phyloP scores from a whole-genome alignment of 2,329 filamentous ascomycete species.

The Drechslera avenae region DNA sequence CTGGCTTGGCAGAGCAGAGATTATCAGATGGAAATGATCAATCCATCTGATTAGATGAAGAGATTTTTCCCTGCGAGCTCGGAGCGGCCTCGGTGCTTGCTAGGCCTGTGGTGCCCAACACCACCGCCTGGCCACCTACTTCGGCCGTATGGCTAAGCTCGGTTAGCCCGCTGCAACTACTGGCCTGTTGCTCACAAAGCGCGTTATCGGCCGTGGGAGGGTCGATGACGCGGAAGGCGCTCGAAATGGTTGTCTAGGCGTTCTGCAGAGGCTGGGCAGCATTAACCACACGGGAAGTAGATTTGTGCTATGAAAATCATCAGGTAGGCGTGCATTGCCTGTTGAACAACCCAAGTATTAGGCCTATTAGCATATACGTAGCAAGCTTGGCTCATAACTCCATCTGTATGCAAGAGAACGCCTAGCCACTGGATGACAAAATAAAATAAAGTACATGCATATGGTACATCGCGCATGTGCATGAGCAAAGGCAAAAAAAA shows the following conservation, averaged over 20 bases:
- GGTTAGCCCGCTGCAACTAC: constrained; percentile 26
- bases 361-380: no score
- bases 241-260: constrained; percentile 2
- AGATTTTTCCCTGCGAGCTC: constrained; percentile 21
- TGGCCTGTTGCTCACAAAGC: constrained; percentile 18
- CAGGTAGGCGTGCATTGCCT: no score
- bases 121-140: constrained; percentile 17
- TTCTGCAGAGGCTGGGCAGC: not conserved
- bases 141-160: constrained; percentile 26
- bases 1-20: constrained; percentile 19
- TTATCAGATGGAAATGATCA: constrained; percentile 39
- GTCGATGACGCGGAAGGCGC: constrained; percentile 36
- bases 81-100: constrained; percentile 24
- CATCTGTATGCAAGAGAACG: not conserved
- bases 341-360: not conserved
- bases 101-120: constrained; percentile 10
- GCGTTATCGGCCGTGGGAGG: constrained; percentile 17
- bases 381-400: not conserved
- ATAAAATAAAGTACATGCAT: not conserved
- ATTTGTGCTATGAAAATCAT: not conserved
- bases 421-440: not conserved
- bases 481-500: not conserved
- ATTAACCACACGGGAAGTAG: not conserved
- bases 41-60: constrained; percentile 19
- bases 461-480: not conserved